Conservation (phyloP, 2,329 filamentous ascomycete genomes). For the Aaosphaeria arxii region DNA sequence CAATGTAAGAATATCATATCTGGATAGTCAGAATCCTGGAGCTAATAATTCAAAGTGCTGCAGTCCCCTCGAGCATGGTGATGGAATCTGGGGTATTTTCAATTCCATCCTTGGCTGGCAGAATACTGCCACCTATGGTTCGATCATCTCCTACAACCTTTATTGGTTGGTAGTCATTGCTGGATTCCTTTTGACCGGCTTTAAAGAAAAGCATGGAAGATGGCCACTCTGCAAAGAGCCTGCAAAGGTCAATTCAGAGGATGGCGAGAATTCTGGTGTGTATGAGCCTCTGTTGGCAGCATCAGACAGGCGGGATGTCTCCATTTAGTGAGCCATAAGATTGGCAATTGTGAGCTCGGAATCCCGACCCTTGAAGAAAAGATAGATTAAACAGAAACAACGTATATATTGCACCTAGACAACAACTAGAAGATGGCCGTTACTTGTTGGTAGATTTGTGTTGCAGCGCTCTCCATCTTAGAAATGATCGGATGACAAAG, state of each 20-base stretch:
- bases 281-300: too few relatives aligned
- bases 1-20: conserved; percentile 54
- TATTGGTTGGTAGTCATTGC: conserved; percentile 77
- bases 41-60: conserved; percentile 59
- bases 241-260: background rate
- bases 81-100: conserved; percentile 82
- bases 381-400: too few relatives aligned
- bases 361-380: too few relatives aligned
- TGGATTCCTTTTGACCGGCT: conserved; percentile 63
- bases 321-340: too few relatives aligned
- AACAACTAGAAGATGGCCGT: too few relatives aligned
- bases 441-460: too few relatives aligned
- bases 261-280: too few relatives aligned
- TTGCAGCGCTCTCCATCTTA: too few relatives aligned
- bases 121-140: conserved; percentile 85
- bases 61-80: conserved; percentile 68
- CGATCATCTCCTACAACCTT: conserved; percentile 80
- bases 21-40: background rate
- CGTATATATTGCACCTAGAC: too few relatives aligned
- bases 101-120: conserved; percentile 84
- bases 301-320: too few relatives aligned
- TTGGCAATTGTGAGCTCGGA: too few relatives aligned
- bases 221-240: conserved; percentile 43
- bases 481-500: too few relatives aligned
- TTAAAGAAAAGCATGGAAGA: conserved; percentile 58